Evolutionary conservation across 2,329 filamentous ascomycete genomes (phyloP), one percentile per base, ranked within the genome.

Genomic region (Scedosporium minutisporum): DNA sequence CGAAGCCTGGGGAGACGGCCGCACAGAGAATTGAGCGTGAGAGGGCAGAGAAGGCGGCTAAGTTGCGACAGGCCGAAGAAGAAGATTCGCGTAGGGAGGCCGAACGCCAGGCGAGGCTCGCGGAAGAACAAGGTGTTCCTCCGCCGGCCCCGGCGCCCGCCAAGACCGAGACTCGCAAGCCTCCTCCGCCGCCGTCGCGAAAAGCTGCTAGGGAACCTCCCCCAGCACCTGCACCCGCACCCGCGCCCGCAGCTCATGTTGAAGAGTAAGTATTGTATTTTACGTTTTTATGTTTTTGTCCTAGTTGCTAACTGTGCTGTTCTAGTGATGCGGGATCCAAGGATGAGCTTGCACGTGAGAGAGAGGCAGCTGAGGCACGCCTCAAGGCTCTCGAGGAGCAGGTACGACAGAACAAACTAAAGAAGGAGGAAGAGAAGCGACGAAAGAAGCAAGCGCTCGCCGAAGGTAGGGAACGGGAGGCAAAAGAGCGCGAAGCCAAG

Each of bases 361-460:
- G 88, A 62, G 85, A 92, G 69, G 91, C 89, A 61, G 87, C 93
- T 48, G 86, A 89, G 68, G 89, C 90, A 65, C 91, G 93, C 60
- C 82, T 97, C 25, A 91, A 87, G 72, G 92, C 91, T 16, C 84
- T 99, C 7, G 93, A 99, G 75, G 92, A 97, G 72, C 92, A 97
- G 74, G 92, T 97, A 61, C 88, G 87, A 66, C 90, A 93, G 71
- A 91, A 93, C 69, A 99, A 97, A 78, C 78, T 97, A 61, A 93
- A 91, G 80, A 97, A 96, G 76, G 90, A 96, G 68, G 95, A 99
- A 74, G 95, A 97, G 77, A 97, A 96, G 80, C 90, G 88, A 66
- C 88, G 85, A 69, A 95, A 92, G 79, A 93, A 96, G 77, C 93
- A 91, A 23, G 92, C 92, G 9, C 81, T 90, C 70, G 89, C 89